Evolutionary conservation across 176 grass and related monocot species (phyloP).

Genomic region (Raddia guianensis): DNA sequence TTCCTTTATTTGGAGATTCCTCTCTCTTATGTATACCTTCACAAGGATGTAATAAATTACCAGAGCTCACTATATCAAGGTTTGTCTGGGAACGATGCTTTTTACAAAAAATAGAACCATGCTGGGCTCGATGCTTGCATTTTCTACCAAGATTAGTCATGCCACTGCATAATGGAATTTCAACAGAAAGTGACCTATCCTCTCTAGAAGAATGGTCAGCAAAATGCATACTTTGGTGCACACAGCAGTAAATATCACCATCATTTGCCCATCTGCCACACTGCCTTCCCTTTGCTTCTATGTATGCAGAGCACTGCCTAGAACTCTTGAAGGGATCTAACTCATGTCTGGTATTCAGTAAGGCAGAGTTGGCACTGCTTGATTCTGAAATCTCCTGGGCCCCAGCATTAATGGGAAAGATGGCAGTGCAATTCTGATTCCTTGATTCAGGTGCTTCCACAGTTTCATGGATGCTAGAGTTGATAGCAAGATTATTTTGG

Average conservation of each 20-base stretch:
- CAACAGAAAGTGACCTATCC: constrained; percentile 52
- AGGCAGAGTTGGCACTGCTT: constrained; percentile 34
- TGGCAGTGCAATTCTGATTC: constrained; percentile 35
- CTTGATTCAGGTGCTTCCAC: constrained; percentile 27
- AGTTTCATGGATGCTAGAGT: constrained; percentile 7
- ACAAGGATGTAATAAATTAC: constrained; percentile 45
- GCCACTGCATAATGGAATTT: constrained; percentile 70
- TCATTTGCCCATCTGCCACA: constrained; percentile 99
- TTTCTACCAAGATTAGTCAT: constrained; percentile 86
- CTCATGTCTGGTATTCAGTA: constrained; percentile 44
- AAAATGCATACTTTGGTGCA: constrained; percentile 81
- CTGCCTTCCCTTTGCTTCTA: constrained; percentile 86
- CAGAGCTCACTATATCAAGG: constrained; percentile 47
- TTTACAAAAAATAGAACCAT: constrained; percentile 90
- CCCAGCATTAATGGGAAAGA: constrained; percentile 32
- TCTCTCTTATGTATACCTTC: constrained; percentile 40
- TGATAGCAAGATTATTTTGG: constrained; percentile 14
- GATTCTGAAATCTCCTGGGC: constrained; percentile 40
- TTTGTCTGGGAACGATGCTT: constrained; percentile 70
- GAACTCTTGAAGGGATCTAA: constrained; percentile 64
- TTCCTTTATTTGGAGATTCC: constrained; percentile 38
- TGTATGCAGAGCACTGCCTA: constrained; percentile 82
- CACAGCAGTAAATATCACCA: constrained; percentile 90
- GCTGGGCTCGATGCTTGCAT: constrained; percentile 93
- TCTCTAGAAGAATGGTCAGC: constrained; percentile 52